Percentiles rank a stretch among this genome's conserved stretches.
These are phyloP conservation scores for Neodidymelliopsis sp. DNA, from an alignment of 2,329 filamentous ascomycete species.

Conservation along the genomic window DNA sequence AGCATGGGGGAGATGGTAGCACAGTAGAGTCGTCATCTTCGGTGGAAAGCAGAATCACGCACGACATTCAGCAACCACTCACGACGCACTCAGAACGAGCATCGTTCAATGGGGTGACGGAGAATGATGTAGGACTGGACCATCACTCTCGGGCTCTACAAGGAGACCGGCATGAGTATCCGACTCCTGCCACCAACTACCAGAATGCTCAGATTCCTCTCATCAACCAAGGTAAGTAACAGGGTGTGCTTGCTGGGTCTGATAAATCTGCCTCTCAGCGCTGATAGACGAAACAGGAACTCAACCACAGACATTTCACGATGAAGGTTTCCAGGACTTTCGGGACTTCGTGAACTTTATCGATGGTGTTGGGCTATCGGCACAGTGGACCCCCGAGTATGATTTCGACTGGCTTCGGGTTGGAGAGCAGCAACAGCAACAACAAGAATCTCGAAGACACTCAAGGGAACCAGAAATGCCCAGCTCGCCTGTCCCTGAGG, in stretches of 20 bases:
- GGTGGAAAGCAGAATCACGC: slow-evolving; percentile 7
- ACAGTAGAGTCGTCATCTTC: slow-evolving; percentile 13
- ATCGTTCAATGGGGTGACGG: slow-evolving; percentile 1
- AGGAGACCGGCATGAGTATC: slow-evolving; percentile 20
- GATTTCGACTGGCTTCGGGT: slow-evolving; percentile 38
- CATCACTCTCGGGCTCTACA: slow-evolving; percentile 1
- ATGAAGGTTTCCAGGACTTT: slow-evolving; percentile 41
- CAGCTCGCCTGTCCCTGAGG: slow-evolving; percentile 31
- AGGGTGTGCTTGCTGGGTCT: background rate
- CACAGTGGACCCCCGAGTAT: slow-evolving; percentile 43
- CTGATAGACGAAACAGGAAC: background rate
- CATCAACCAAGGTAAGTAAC: slow-evolving; percentile 21
- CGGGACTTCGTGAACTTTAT: slow-evolving; percentile 45
- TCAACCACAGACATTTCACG: slow-evolving; percentile 24
- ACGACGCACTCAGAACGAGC: background rate
- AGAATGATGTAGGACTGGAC: background rate
- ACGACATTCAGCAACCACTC: slow-evolving; percentile 1
- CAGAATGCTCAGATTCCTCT: slow-evolving; percentile 25
- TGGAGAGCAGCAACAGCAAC: slow-evolving; percentile 17
- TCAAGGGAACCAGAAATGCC: slow-evolving; percentile 26
- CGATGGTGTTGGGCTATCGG: slow-evolving; percentile 41
- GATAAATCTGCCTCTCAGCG: background rate
- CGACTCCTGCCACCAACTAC: slow-evolving; percentile 16
- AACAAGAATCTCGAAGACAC: slow-evolving; percentile 25
- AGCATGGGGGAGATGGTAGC: slow-evolving; percentile 24